Base-by-base conservation (phyloP, 352 stramenopile species). In the Globisporangium viniferum region DNA sequence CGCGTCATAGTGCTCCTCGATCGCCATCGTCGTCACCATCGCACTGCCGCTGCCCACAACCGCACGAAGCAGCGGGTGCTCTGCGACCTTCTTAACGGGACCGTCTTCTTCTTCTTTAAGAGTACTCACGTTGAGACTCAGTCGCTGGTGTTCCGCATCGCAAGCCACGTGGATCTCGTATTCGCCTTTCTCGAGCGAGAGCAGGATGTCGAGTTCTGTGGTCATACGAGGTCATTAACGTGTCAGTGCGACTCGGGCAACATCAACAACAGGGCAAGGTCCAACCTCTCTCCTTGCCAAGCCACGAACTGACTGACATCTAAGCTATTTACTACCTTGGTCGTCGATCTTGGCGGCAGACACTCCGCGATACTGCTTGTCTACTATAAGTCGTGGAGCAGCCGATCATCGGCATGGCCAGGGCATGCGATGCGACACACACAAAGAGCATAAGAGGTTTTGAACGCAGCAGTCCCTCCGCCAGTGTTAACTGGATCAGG, bases 401-500 rank as follows among this genome's bases (percentile, higher is more conserved):
- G 46, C 35, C 35, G 27, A 29, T 51, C 44, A 51, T 22, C 44
- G 44, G 18, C 18, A 49, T 2, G 18, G 6, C 18, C 18, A 51
- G 3, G 44, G 15, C 18, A 51, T 51, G n/a, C 22, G 57, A 31
- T 51, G n/a, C 22, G 57, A 31, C 18, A 73, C 44, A 69, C 60
- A 73, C 54, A 69, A 67, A 56, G 69, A 51, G 68, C 63, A 81
- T 69, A 76, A 71, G 61, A 69, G 62, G 72, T 64, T 41, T 51
- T 70, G 68, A 72, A 63, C 60, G 58, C 77, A 84, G 77, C 77
- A 80, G 75, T 84, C 77, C 77, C 77, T 84, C 77, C 77, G 77
- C 77, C 77, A 84, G 77, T 81, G 73, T 72, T 80, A 84, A 80
- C 77, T 84, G 77, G 77, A 84, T 84, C 77, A 84, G 77, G 77